Percentiles rank a stretch among this genome's conserved stretches.
Evolutionary conservation across 768 basidiomycete genomes (phyloP).

Genomic region (Pilatotrama ljubarskyi): DNA sequence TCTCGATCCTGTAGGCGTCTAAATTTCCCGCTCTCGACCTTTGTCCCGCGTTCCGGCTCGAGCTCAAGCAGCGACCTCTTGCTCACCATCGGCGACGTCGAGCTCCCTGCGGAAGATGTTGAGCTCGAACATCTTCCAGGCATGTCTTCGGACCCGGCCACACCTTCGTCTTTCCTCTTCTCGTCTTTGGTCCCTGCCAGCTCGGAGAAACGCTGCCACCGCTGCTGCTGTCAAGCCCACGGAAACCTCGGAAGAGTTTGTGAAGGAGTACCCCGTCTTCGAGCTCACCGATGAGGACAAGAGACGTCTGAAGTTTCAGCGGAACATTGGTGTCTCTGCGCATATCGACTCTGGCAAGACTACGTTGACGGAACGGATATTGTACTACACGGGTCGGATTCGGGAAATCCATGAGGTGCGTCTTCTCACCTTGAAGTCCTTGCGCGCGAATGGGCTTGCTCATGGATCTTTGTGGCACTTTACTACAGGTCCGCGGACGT

Average conservation of each 20-base stretch:
- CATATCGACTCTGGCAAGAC: slow-evolving; percentile 99
- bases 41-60: neutral
- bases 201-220: slow-evolving; percentile 25
- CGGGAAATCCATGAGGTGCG: slow-evolving; percentile 94
- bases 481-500: slow-evolving; percentile 76
- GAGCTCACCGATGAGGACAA: slow-evolving; percentile 64
- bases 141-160: slow-evolving; percentile 20
- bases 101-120: slow-evolving; percentile 20
- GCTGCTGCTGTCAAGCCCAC: slow-evolving; percentile 24
- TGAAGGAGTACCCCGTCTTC: slow-evolving; percentile 24
- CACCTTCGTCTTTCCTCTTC: neutral
- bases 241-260: slow-evolving; percentile 13
- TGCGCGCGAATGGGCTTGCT: neutral
- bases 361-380: slow-evolving; percentile 91
- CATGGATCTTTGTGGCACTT: slow-evolving; percentile 4
- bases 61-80: neutral
- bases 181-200: slow-evolving; percentile 11
- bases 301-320: slow-evolving; percentile 66
- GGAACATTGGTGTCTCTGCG: slow-evolving; percentile 96
- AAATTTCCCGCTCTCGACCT: neutral
- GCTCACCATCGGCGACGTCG: slow-evolving; percentile 18
- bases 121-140: slow-evolving; percentile 17
- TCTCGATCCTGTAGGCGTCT: slow-evolving; percentile 8
- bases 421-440: slow-evolving; percentile 1
- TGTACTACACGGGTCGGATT: slow-evolving; percentile 96